Evolutionary conservation across 768 basidiomycete species (phyloP).

Genomic region (Brasilioporus rufonigricans): DNA sequence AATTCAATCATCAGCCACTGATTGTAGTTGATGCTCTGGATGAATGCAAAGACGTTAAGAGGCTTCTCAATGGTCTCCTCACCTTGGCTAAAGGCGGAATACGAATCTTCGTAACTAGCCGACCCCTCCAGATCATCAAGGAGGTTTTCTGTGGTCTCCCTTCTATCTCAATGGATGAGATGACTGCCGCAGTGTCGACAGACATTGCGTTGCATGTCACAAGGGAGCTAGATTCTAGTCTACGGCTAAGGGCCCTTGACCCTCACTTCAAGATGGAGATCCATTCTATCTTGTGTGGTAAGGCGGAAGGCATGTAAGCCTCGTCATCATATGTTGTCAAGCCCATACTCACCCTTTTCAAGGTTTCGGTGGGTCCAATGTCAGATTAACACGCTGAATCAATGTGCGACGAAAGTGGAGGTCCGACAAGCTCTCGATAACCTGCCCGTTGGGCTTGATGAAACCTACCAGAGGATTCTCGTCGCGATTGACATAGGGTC

Average conservation of each 20-base stretch:
- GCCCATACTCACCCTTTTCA: background rate
- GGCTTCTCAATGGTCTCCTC: background rate
- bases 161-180: no score
- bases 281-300: background rate
- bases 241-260: background rate
- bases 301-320: background rate
- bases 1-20: background rate
- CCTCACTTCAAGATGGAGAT: background rate
- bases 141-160: background rate
- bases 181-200: background rate
- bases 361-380: constrained; percentile 4
- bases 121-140: background rate
- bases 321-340: background rate
- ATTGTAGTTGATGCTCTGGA: constrained; percentile 1
- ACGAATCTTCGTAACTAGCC: background rate
- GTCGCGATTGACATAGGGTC: no score
- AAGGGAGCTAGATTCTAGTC: background rate
- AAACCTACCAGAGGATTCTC: no score
- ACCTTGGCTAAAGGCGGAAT: background rate
- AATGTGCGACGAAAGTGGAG: background rate
- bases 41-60: background rate
- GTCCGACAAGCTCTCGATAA: background rate
- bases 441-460: background rate
- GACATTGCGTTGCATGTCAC: background rate
- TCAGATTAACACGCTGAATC: background rate